Conservation (phyloP, 352 stramenopile species). For the Paralagenidium karlingii region DNA sequence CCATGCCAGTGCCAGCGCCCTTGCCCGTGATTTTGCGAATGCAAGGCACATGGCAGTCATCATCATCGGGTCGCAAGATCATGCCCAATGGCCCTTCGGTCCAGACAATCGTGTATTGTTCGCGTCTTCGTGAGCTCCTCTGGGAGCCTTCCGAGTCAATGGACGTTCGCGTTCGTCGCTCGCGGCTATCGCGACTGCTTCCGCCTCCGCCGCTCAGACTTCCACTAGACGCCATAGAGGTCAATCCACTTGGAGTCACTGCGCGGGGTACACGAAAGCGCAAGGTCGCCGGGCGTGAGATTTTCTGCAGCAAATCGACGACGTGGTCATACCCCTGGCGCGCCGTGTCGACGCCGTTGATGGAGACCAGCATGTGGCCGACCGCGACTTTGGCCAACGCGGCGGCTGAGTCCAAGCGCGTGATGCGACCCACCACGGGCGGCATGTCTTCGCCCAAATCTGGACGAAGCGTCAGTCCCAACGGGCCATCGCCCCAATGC, state of each 20-base stretch:
- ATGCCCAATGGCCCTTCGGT: constrained; percentile 72
- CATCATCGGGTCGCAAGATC: constrained; percentile 76
- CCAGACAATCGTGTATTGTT: constrained; percentile 83
- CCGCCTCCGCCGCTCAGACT: not conserved
- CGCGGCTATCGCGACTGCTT: not conserved
- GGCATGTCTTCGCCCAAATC: constrained; percentile 82
- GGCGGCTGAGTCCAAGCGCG: constrained; percentile 68
- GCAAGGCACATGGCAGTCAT: constrained; percentile 78
- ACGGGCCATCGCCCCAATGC: constrained; percentile 64
- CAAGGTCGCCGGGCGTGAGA: constrained; percentile 62
- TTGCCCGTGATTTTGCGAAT: constrained; percentile 84
- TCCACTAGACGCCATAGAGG: constrained; percentile 1
- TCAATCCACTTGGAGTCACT: constrained; percentile 6
- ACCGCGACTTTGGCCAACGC: constrained; percentile 68
- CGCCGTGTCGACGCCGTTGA: constrained; percentile 77
- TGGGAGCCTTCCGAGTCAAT: constrained; percentile 5
- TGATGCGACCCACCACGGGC: constrained; percentile 78
- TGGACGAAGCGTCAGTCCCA: constrained; percentile 70
- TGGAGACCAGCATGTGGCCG: constrained; percentile 83
- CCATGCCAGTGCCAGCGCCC: constrained; percentile 72
- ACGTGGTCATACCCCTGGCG: constrained; percentile 78
- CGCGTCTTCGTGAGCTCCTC: constrained; percentile 25
- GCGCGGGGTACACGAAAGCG: constrained; percentile 70
- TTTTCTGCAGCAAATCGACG: constrained; percentile 73
- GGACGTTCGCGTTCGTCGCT: not conserved